Evolutionary conservation across 441 rosid species (phyloP).

Genomic region (Daphne laureola): DNA sequence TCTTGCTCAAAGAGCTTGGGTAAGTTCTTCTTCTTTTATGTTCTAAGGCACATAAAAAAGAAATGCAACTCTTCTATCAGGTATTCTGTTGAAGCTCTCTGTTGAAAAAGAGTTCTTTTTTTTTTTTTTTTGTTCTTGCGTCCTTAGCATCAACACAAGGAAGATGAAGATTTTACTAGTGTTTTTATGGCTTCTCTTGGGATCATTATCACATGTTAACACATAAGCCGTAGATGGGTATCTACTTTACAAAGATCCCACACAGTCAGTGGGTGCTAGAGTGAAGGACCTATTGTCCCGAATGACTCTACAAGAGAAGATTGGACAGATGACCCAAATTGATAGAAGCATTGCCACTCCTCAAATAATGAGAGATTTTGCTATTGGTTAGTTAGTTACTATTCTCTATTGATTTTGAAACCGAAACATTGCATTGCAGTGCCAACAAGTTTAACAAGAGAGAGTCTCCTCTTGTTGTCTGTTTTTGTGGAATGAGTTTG

Average conservation of each 20-base stretch:
- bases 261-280: constrained; percentile 33
- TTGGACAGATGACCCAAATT: constrained; percentile 84
- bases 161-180: not conserved
- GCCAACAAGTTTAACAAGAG: no score
- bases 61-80: no score
- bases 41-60: no score
- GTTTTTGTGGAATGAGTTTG: no score
- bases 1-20: no score
- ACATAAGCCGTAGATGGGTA: constrained; percentile 19
- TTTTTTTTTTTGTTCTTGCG: no score
- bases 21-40: no score
- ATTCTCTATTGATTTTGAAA: not conserved
- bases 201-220: constrained; percentile 1
- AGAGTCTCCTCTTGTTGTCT: no score
- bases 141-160: no score
- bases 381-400: constrained; percentile 67
- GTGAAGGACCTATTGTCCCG: constrained; percentile 47
- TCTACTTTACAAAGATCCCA: constrained; percentile 56
- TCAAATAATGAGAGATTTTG: constrained; percentile 44
- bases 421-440: no score
- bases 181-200: constrained; percentile 18
- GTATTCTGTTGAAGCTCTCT: no score
- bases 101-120: no score
- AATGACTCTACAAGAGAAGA: constrained; percentile 75
- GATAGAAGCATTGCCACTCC: constrained; percentile 41